Conservation (phyloP, 345 rosid species). For the Brassica nigra region DNA sequence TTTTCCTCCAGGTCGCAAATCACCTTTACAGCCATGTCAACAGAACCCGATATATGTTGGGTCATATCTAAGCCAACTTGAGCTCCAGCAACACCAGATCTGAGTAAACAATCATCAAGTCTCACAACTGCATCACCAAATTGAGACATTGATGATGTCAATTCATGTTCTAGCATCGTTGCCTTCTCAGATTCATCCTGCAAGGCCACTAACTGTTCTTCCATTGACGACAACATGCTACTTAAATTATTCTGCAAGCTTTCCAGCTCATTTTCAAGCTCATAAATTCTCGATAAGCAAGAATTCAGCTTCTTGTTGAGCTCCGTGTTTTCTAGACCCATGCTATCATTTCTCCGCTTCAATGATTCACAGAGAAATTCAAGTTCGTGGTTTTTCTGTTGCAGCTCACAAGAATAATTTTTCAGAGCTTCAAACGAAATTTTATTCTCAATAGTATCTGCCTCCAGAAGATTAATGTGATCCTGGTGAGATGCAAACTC, state of each 20-base stretch:
- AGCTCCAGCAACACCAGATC: constrained; percentile 40
- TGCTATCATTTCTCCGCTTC: constrained; percentile 46
- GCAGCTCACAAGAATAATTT: constrained; percentile 48
- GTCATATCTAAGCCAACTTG: constrained; percentile 47
- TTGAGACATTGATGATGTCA: constrained; percentile 49
- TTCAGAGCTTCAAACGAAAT: constrained; percentile 64
- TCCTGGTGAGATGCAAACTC: constrained; percentile 55
- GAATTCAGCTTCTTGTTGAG: constrained; percentile 48
- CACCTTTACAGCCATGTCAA: constrained; percentile 53
- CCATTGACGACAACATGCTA: constrained; percentile 46
- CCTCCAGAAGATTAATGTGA: constrained; percentile 54
- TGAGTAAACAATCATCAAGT: constrained; percentile 56
- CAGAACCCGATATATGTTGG: constrained; percentile 49
- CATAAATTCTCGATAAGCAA: constrained; percentile 45
- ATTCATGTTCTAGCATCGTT: constrained; percentile 53
- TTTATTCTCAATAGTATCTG: constrained; percentile 56
- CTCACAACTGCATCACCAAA: constrained; percentile 56
- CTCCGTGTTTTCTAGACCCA: constrained; percentile 56
- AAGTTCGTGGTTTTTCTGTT: constrained; percentile 52
- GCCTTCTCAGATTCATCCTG: constrained; percentile 58
- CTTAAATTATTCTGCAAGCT: constrained; percentile 53
- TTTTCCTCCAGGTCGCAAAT: constrained; percentile 62
- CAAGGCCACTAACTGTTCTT: constrained; percentile 55
- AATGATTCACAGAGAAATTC: constrained; percentile 50
- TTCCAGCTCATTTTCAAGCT: constrained; percentile 61